A percentile compares a stretch with the other conserved stretches of the same genome.
Evolutionary conservation across 768 basidiomycete genomes (phyloP).

Genomic region (Leucocoprinus sp.): DNA sequence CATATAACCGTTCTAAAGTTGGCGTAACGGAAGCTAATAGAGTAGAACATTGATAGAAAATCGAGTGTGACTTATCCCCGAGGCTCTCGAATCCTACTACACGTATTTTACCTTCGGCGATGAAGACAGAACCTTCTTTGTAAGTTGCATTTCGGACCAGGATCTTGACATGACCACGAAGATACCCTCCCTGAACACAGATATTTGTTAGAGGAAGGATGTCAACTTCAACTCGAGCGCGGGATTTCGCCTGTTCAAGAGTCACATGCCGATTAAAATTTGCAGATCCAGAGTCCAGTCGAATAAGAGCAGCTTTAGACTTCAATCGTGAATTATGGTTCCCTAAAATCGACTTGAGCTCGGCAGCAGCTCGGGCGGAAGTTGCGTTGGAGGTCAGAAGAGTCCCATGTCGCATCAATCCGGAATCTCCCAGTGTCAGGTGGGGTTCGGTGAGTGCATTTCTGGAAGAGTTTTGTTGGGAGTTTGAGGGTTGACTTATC

Average conservation of each 20-base stretch:
- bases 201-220: conserved; percentile 67
- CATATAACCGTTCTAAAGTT: conserved; percentile 33
- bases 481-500: neutral
- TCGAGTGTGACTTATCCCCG: conserved; percentile 51
- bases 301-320: conserved; percentile 39
- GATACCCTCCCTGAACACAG: conserved; percentile 70
- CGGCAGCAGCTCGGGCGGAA: conserved; percentile 41
- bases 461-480: neutral
- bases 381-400: conserved; percentile 44
- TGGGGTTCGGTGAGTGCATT: neutral
- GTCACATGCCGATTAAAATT: conserved; percentile 25
- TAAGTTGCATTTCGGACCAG: conserved; percentile 47
- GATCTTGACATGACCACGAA: conserved; percentile 65
- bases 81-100: conserved; percentile 81
- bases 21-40: conserved; percentile 43
- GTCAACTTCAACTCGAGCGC: conserved; percentile 75
- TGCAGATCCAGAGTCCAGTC: conserved; percentile 17
- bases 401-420: conserved; percentile 22
- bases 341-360: conserved; percentile 57
- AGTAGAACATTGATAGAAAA: conserved; percentile 74
- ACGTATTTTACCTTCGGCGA: conserved; percentile 72
- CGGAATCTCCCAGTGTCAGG: neutral
- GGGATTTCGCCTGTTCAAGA: conserved; percentile 66
- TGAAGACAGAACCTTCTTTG: conserved; percentile 48
- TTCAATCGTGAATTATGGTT: conserved; percentile 49